phyloP scores from a whole-genome alignment of 495 filamentous ascomycete genomes.

The Xylaria bambusicola region DNA sequence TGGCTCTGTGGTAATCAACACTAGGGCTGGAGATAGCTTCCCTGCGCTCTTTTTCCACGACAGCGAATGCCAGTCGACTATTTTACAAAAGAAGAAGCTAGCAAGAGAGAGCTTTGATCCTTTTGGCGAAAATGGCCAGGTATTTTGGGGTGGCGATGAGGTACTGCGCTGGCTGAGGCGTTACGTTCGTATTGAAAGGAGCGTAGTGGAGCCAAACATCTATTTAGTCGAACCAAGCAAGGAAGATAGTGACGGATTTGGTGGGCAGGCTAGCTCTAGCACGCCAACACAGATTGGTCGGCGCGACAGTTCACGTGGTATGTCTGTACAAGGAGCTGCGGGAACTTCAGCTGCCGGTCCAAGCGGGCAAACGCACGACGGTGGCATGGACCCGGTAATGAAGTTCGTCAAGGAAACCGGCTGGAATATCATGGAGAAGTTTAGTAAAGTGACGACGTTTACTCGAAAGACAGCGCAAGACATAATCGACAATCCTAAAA shows the following conservation, averaged over 20 bases:
- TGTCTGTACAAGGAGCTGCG: conserved; percentile 30
- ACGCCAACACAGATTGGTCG: conserved; percentile 44
- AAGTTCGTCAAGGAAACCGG: conserved; percentile 94
- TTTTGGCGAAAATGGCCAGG: conserved; percentile 76
- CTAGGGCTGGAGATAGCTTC: conserved; percentile 83
- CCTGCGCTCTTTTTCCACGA: conserved; percentile 98
- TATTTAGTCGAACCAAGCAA: conserved; percentile 86
- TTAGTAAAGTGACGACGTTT: conserved; percentile 95
- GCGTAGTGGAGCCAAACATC: conserved; percentile 78
- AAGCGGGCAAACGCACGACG: conserved; percentile 55
- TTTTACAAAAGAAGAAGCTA: conserved; percentile 85
- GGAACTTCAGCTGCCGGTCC: conserved; percentile 30
- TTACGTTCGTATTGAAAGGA: conserved; percentile 81
- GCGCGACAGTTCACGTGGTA: conserved; percentile 38
- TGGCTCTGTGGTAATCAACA: conserved; percentile 91
- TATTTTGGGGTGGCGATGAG: conserved; percentile 98
- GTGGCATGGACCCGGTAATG: conserved; percentile 90
- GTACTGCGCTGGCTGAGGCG: conserved; percentile 85
- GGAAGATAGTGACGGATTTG: conserved; percentile 83
- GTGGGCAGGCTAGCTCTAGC: conserved; percentile 54
- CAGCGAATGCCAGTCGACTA: conserved; percentile 92
- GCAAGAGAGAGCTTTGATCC: conserved; percentile 86
- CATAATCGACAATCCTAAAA: conserved; percentile 80
- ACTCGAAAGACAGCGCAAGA: conserved; percentile 89
- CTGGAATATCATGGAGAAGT: conserved; percentile 93